A percentile compares a stretch with the other conserved stretches of the same genome.
Evolutionary conservation across 78 protist genomes (phyloP).

Genomic region (Diacronema lutheri): DNA sequence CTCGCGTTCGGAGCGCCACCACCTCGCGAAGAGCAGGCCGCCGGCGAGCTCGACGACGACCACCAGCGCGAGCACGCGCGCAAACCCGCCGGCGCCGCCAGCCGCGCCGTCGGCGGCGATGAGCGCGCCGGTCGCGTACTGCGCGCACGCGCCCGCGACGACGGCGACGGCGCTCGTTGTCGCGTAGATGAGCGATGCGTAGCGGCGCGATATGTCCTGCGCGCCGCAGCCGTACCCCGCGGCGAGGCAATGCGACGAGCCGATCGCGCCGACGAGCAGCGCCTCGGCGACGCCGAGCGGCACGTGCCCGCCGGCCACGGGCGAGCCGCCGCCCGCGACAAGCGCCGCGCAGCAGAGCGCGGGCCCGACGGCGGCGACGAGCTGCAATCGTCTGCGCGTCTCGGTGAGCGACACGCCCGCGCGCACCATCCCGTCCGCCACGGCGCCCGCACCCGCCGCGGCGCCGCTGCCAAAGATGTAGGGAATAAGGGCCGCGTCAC

Average conservation of each 20-base stretch:
- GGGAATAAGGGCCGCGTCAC: background rate
- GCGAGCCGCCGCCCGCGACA: background rate
- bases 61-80: background rate
- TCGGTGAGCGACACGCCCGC: background rate
- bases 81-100: no score
- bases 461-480: background rate
- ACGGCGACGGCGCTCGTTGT: background rate
- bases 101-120: background rate
- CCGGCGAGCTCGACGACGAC: background rate
- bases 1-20: background rate
- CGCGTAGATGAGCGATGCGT: background rate
- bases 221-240: slow-evolving; percentile 17
- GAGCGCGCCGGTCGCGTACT: background rate
- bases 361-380: background rate
- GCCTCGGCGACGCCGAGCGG: background rate
- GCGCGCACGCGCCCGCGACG: background rate
- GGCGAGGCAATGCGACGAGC: background rate
- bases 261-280: background rate
- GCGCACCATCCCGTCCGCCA: background rate
- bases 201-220: background rate
- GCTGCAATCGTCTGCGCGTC: background rate
- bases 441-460: background rate
- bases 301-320: background rate
- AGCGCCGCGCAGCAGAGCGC: background rate
- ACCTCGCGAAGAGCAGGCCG: background rate